Base-by-base conservation (phyloP, 805 yeast genomes). In the Blastobotrys terrestris region DNA sequence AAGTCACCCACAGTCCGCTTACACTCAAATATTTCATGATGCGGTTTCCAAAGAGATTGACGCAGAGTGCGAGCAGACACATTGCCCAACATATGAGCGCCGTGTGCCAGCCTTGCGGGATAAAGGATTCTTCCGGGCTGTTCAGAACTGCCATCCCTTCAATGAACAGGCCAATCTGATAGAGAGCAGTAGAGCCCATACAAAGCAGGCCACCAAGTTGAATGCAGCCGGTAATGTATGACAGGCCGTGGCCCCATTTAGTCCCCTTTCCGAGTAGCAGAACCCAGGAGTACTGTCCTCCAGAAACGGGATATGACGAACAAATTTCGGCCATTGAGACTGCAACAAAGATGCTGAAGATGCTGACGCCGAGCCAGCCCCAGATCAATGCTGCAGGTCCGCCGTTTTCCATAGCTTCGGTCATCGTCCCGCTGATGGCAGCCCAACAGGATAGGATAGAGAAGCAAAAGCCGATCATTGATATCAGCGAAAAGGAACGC, bases 261-360 rank as follows among this genome's bases (percentile, higher is more conserved):
- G 53, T 58, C 14, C 49, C 50, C 35, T 31, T n/a, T 5, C 61
- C 59, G 31, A 65, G 53, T 47, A 61, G 57, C n/a, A 80, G 75
- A 1, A 83, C 83, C 54, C 88, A 86, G 55, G 83, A 83, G 48
- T 85, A 86, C 14, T 84, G 77, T 44, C 89, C 89, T 18, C 86
- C 80, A 15, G 84, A 73, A 8, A 84, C 83, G 31, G 89, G 89
- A 64, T 77, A 79, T 2, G 85, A 84, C 26, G 79, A 74, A 14
- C 85, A 77, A 19, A 83, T 71, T 60, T 84, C 89, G 0, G 87
- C 87, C 77, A 84, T 72, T 16, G 83, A 75, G 44, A 75, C 66
- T 4, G 83, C 85, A 44, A 83, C 87, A 15, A 74, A 73, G 43
- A 79, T 66, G 49, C 84, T 75, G 48, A 83, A 78, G 22, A 73